These are phyloP conservation scores for Penicillium sp. DNA, from an alignment of 2,329 filamentous ascomycete genomes.

Conservation along the genomic window DNA sequence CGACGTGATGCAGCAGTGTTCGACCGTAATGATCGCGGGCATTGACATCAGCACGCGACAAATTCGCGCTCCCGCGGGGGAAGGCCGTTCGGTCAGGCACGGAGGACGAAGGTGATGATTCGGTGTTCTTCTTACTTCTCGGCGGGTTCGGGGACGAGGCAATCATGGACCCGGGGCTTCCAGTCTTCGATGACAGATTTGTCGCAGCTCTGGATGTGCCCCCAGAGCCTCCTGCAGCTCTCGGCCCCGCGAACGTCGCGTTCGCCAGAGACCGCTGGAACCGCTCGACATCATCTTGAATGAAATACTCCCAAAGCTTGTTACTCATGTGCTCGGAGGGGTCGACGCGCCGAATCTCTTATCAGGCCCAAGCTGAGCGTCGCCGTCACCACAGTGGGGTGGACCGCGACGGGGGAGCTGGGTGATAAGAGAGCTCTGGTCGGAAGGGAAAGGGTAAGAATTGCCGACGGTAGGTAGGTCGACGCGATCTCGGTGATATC, in stretches of 20 bases:
- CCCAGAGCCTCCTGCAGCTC: slow-evolving; percentile 21
- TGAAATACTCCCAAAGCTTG: slow-evolving; percentile 90
- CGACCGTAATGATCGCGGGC: slow-evolving; percentile 71
- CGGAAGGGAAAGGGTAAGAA: slow-evolving; percentile 3
- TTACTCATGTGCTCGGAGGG: slow-evolving; percentile 70
- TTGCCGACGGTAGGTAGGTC: slow-evolving; percentile 8
- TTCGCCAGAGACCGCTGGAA: slow-evolving; percentile 82
- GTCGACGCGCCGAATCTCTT: slow-evolving; percentile 34
- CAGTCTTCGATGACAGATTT: slow-evolving; percentile 19
- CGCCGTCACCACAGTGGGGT: slow-evolving; percentile 76
- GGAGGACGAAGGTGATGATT: slow-evolving; percentile 40
- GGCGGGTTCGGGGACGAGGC: slow-evolving; percentile 34
- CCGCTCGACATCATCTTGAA: slow-evolving; percentile 93
- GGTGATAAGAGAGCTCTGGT: slow-evolving; percentile 27
- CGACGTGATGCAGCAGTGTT: slow-evolving; percentile 75
- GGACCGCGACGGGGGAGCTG: slow-evolving; percentile 68
- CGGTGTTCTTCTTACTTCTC: slow-evolving; percentile 41
- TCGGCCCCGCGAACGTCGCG: slow-evolving; percentile 40
- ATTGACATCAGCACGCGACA: slow-evolving; percentile 66
- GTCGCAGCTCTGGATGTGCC: slow-evolving; percentile 14
- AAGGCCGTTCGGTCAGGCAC: slow-evolving; percentile 35
- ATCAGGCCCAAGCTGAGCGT: slow-evolving; percentile 60
- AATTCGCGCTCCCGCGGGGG: slow-evolving; percentile 21
- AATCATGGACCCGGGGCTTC: slow-evolving; percentile 25
- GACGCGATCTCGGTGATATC: slow-evolving; percentile 11